Conservation (phyloP, 2,329 filamentous ascomycete genomes). For the Cercospora sesami region DNA sequence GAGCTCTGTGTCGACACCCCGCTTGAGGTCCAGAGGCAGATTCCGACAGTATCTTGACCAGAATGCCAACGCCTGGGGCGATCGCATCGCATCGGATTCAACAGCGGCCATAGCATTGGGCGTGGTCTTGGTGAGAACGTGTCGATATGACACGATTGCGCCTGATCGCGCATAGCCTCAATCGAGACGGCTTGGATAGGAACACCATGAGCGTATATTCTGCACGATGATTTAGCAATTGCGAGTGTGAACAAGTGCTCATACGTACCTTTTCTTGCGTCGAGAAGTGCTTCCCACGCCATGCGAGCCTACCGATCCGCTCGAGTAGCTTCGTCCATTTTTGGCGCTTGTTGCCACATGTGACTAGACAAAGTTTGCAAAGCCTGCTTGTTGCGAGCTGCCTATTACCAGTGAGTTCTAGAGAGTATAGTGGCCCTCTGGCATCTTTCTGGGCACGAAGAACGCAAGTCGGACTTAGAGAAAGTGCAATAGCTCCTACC, state of each 20-base stretch:
- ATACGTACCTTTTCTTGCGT: background rate
- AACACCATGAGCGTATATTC: background rate
- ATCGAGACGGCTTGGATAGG: background rate
- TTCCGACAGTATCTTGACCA: background rate
- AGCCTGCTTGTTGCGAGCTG: background rate
- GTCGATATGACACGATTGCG: background rate
- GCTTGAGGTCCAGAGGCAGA: slow-evolving; percentile 11
- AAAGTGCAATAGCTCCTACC: background rate
- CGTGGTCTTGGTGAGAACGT: background rate
- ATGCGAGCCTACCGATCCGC: background rate
- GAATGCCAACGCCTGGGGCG: background rate
- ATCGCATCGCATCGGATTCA: background rate
- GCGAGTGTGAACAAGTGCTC: background rate
- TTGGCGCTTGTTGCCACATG: background rate
- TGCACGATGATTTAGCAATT: background rate
- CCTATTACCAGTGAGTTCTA: background rate
- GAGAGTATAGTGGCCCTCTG: background rate
- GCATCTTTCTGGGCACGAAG: background rate
- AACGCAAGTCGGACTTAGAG: background rate
- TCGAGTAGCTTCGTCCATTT: background rate
- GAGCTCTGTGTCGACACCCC: slow-evolving; percentile 18
- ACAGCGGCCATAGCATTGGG: background rate
- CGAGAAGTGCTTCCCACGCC: background rate
- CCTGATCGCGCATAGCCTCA: background rate
- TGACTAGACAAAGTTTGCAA: background rate